A percentile compares a stretch with the other conserved stretches of the same genome.
Conservation (phyloP, 1,139 yeast species). For the Komagataea norvegica region DNA sequence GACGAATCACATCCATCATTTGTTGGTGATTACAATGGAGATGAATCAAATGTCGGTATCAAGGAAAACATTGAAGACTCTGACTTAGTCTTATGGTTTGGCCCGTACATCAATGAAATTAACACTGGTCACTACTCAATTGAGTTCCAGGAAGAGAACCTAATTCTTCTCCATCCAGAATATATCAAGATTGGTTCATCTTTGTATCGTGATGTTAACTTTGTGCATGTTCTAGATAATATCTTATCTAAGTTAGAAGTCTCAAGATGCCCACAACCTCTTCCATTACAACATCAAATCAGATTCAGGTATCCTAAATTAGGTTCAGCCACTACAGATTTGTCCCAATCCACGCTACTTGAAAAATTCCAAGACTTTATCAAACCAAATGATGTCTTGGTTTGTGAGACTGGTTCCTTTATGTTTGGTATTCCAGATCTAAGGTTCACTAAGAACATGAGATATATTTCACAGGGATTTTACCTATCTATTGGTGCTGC, state of each 20-base stretch:
- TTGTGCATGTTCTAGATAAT: conserved; percentile 42
- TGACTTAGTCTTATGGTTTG: conserved; percentile 47
- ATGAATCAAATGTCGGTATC: conserved; percentile 41
- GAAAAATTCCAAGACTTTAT: conserved; percentile 35
- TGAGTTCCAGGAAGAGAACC: conserved; percentile 27
- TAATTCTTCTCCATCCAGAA: conserved; percentile 34
- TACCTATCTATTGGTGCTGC: conserved; percentile 87
- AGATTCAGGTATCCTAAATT: conserved; percentile 21
- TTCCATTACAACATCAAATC: conserved; percentile 16
- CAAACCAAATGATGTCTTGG: conserved; percentile 59
- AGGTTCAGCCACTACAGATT: conserved; percentile 21
- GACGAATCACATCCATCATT: conserved; percentile 56
- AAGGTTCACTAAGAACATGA: conserved; percentile 48
- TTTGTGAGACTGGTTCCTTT: conserved; percentile 79
- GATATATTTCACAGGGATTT: conserved; percentile 61
- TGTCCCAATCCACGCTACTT: conserved; percentile 26
- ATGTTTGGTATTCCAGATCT: conserved; percentile 71
- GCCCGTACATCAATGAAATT: conserved; percentile 46
- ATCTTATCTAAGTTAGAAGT: conserved; percentile 34
- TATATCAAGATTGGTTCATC: conserved; percentile 43
- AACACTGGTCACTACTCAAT: conserved; percentile 46
- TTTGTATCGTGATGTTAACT: conserved; percentile 37
- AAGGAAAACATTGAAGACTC: conserved; percentile 37
- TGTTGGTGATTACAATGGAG: conserved; percentile 63
- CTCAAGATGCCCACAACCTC: conserved; percentile 28